Evolutionary conservation across 2,329 filamentous ascomycete species (phyloP), one percentile per base, ranked within the genome.

Genomic region (Diaporthe aspalathi): DNA sequence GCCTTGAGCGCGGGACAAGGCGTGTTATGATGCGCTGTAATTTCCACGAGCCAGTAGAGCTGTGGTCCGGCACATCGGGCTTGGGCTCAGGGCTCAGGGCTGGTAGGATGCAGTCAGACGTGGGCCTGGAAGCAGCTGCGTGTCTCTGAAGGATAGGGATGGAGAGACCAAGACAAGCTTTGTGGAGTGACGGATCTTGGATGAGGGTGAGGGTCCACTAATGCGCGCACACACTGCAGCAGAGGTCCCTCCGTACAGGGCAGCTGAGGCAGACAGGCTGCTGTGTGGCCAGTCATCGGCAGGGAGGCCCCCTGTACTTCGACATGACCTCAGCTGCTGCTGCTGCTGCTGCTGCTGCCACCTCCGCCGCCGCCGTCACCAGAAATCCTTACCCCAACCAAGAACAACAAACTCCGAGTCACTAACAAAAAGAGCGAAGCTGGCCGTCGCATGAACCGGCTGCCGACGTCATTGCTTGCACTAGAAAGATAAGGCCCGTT

Each of bases 131-230:
- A 32, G 32, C 32, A 32, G 29, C 14, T 14, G 35, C 20, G 27
- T 32, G 57, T 63, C 17, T 49, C 60, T 38, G 27, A 3, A 63
- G 27, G 24, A 35, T 35, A 27, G 22, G 20, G 45, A 12, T 50
- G 45, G n/a, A 65, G 60, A 50, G 12, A 49, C n/a, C 60, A 50
- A 50, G 29, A 65, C 60, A 65, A 65, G 60, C 60, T 65, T 65
- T 65, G 60, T 65, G 60, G 60, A 45, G 60, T 16, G 60, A 50
- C 60, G 60, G n/a, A 65, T 65, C 60, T 27, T 38, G 22, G 12
- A 20, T 49, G 60, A 35, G 43, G 60, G 27, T 49, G 60, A 35
- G 43, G 60, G 29, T 38, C 45, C 60, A 50, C 45, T 38, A 12
- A 38, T 38, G 43, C 43, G 60, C 27, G 32, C 32, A 35, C n/a